Base-by-base conservation (phyloP, 352 stramenopile genomes). In the Phytophthora melonis region DNA sequence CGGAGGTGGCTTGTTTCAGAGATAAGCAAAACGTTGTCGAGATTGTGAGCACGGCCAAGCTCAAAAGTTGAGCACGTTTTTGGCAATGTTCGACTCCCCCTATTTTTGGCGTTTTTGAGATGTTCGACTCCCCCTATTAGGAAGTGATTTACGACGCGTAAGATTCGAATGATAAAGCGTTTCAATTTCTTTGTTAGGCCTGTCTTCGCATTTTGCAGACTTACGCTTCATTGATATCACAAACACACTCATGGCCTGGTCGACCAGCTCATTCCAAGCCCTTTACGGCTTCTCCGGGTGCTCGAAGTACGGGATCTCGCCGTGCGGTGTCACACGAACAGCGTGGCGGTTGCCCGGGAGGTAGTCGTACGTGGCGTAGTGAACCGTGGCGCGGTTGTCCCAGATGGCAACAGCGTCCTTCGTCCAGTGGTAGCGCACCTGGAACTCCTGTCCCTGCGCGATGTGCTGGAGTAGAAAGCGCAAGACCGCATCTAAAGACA, bases 311-410 rank as follows among this genome's bases (percentile, higher is more conserved):
- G 66, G 58, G 36, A 72, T 67, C 25, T 72, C 66, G 18, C 66
- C 66, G 5, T 72, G 66, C 19, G 66, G 66, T 3, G 66, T 72
- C 49, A 72, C 66, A 50, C 66, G 66, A 43, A 67, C 66, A 52
- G 66, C 66, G 16, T 72, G 66, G 36, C 58, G 66, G 27, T 72
- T 72, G 34, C 66, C 66, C 6, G 66, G 66, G 7, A 72, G 19
- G 39, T 72, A 72, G 30, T 72, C 66, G 49, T 68, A 72, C 1
- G 66, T 72, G 19, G 66, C 66, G 50, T 72, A 72, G 66, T 72
- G 66, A 21, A 67, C 30, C 16, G 66, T 72, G 30, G 58, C 57
- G 54, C 58, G 49, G 57, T 72, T 72, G 57, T 72, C 66, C 66
- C 66, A 72, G 19, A 72, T 72, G 25, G 66, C 66, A 14, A 72